Base-by-base conservation (phyloP, 169 alveolate genomes). In the Cryptosporidium bovis region DNA sequence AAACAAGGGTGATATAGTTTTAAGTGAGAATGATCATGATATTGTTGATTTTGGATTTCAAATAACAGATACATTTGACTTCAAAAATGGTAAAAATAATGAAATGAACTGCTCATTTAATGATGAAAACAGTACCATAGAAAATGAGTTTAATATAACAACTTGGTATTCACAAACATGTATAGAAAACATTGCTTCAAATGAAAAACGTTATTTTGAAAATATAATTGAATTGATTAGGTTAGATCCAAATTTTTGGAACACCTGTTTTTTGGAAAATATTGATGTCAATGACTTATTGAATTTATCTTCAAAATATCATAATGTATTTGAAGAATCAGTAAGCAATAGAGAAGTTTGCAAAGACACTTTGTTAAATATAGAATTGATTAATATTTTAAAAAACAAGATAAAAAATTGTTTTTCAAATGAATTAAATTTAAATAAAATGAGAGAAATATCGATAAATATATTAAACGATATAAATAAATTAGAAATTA, bases 21-120 rank as follows among this genome's bases (percentile, higher is more conserved):
- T 51, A 3, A 10, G 15, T 16, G n/a, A 68, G 29, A 15, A 8
- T 16, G 10, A 36, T 0, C 31, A 27, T 8, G 64, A 60, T 40
- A 62, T 77, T 34, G 77, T 77, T 0, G 87, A 77, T 24, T 62
- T 77, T 77, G 87, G 87, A 10, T 77, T 77, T 46, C 51, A 56
- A 0, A 60, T 77, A 1, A 58, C 87, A 3, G 87, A 77, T 20
- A 27, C 65, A 16, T 13, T 44, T 20, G 34, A 77, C 10, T 53
- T 20, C 16, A 33, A 58, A n/a, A 71, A 60, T 10, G 64, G 34
- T 36, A 16, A 15, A 3, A 12, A 51, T 13, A 40, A 2, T 16
- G 10, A 44, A 44, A 77, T 15, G 6, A 40, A 40, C 48, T 3
- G 10, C 1, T 40, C 10, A 6, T 0, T 40, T 6, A 1, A 40